These are phyloP conservation scores for Binderoboletus segoi DNA, from an alignment of 1,284 basidiomycete species.

Conservation along the genomic window DNA sequence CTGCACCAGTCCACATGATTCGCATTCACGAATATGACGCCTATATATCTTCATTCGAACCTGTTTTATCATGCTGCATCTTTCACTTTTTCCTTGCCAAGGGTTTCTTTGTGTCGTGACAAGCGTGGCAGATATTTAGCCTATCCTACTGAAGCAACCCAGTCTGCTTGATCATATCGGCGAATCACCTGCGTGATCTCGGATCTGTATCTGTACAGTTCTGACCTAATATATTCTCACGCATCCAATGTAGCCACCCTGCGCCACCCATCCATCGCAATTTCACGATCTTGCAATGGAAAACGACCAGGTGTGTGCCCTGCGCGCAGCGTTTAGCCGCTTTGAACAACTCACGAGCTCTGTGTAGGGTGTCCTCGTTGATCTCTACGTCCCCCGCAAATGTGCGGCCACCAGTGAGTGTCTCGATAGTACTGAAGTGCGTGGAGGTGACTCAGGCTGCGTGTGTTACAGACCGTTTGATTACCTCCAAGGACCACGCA, in stretches of 20 bases:
- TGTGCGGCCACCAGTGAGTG: constrained; percentile 92
- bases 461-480: constrained; percentile 75
- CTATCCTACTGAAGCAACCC: constrained; percentile 9
- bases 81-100: neutral
- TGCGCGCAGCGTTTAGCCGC: neutral
- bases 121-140: constrained; percentile 1
- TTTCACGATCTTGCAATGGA: constrained; percentile 55
- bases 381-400: constrained; percentile 99
- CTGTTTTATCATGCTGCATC: constrained; percentile 11
- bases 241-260: constrained; percentile 10
- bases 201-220: constrained; percentile 31
- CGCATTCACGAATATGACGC: constrained; percentile 23
- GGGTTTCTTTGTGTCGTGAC: constrained; percentile 2
- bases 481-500: constrained; percentile 98
- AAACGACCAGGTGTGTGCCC: constrained; percentile 70
- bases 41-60: constrained; percentile 13
- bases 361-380: constrained; percentile 91
- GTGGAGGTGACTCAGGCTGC: constrained; percentile 4
- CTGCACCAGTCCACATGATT: constrained; percentile 24
- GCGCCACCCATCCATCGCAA: neutral
- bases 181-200: too few relatives aligned
- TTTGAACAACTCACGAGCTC: neutral
- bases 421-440: constrained; percentile 3
- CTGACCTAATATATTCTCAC: constrained; percentile 31
- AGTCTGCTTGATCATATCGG: too few relatives aligned